Evolutionary conservation across 306 rosid genomes (phyloP).

Genomic region (Begonia fuchsioides): DNA sequence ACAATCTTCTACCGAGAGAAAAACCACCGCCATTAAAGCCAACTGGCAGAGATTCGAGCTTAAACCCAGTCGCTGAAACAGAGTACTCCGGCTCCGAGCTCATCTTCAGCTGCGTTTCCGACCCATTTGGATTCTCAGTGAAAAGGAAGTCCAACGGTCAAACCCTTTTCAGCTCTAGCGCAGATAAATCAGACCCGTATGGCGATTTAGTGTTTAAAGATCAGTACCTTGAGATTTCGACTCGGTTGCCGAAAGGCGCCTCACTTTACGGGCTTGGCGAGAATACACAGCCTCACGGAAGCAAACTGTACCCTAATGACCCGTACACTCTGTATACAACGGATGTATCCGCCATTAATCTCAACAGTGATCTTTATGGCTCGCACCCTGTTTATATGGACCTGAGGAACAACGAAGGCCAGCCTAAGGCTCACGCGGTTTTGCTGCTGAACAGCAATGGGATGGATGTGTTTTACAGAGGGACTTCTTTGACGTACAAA

Average conservation of each 20-base stretch:
- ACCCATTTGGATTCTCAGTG: slow-evolving; percentile 68
- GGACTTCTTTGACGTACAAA: slow-evolving; percentile 67
- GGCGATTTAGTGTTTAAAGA: slow-evolving; percentile 71
- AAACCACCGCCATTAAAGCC: slow-evolving; percentile 41
- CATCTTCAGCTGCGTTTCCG: slow-evolving; percentile 49
- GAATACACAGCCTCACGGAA: slow-evolving; percentile 87
- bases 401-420: slow-evolving; percentile 53
- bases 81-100: slow-evolving; percentile 57
- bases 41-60: slow-evolving; percentile 22
- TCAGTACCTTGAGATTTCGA: slow-evolving; percentile 89
- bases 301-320: slow-evolving; percentile 63
- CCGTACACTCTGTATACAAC: slow-evolving; percentile 81
- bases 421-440: slow-evolving; percentile 65
- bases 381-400: slow-evolving; percentile 93
- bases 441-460: slow-evolving; percentile 90
- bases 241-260: slow-evolving; percentile 62
- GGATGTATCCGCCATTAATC: slow-evolving; percentile 71
- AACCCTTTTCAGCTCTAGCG: slow-evolving; percentile 45
- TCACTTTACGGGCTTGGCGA: slow-evolving; percentile 81
- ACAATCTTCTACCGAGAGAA: slow-evolving; percentile 63
- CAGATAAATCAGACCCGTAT: slow-evolving; percentile 38
- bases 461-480: slow-evolving; percentile 90
- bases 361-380: slow-evolving; percentile 80
- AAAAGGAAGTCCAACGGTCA: slow-evolving; percentile 70
- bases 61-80: slow-evolving; percentile 26